Evolutionary conservation across 352 stramenopile genomes (phyloP).

Genomic region (Chrysophaeum taylorii): DNA sequence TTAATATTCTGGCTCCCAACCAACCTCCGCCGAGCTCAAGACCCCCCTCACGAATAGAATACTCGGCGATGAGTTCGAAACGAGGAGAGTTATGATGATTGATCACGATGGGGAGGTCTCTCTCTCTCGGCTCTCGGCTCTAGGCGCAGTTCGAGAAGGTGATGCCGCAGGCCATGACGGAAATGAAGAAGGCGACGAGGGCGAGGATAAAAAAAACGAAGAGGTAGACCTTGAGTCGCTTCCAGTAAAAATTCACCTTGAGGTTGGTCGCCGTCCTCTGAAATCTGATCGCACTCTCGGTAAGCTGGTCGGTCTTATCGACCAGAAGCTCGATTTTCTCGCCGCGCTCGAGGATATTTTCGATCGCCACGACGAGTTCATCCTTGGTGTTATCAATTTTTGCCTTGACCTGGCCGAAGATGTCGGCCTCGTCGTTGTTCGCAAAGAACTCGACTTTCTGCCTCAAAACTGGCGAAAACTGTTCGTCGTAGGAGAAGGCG

Average conservation of each 20-base stretch:
- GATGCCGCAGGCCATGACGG: too few species aligned
- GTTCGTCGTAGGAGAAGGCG: conserved; percentile 95
- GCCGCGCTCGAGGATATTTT: conserved; percentile 60
- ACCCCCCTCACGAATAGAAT: too few species aligned
- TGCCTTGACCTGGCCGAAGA: conserved; percentile 74
- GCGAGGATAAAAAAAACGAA: too few species aligned
- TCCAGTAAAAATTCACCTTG: conserved; percentile 54
- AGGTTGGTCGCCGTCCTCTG: conserved; percentile 74
- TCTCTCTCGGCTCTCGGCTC: too few species aligned
- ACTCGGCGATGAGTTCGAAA: too few species aligned
- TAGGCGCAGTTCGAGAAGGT: too few species aligned
- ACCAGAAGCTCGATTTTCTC: conserved; percentile 96
- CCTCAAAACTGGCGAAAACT: conserved; percentile 84
- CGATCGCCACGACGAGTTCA: conserved; percentile 96
- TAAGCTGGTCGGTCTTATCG: conserved; percentile 86
- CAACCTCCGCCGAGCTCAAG: too few species aligned
- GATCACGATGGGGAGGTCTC: too few species aligned
- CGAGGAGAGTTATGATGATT: too few species aligned
- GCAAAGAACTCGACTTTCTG: conserved; percentile 83
- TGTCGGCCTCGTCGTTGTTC: conserved; percentile 63
- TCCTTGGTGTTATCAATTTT: conserved; percentile 95
- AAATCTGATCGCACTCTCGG: conserved; percentile 91
- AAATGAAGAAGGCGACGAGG: too few species aligned
- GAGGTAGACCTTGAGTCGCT: conserved; percentile 32
- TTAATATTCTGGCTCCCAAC: too few species aligned